These are phyloP conservation scores for Russula abietina DNA, from an alignment of 768 basidiomycete genomes.

Conservation along the genomic window DNA sequence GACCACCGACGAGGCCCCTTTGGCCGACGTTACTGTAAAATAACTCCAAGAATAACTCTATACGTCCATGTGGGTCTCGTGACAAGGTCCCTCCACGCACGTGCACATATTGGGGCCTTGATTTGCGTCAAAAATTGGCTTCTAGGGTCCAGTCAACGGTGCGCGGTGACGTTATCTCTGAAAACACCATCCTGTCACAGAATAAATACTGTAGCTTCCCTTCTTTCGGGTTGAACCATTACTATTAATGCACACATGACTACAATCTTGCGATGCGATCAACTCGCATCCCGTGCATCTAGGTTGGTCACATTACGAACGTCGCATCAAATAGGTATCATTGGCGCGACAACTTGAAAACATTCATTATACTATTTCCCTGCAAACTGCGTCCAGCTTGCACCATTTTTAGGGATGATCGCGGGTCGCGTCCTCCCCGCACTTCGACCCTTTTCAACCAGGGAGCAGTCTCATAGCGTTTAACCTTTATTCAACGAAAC, in stretches of 20 bases:
- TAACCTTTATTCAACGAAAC: conserved; percentile 8
- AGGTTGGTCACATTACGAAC: too few species aligned
- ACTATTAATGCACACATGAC: neutral
- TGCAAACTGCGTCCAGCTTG: neutral
- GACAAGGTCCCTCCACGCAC: neutral
- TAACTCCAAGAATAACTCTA: too few species aligned
- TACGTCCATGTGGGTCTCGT: neutral
- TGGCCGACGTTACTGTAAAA: too few species aligned
- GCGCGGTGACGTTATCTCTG: too few species aligned
- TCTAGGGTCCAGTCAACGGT: too few species aligned
- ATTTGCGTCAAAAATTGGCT: neutral
- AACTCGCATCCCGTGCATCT: too few species aligned
- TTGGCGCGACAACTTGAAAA: neutral
- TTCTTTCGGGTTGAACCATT: neutral
- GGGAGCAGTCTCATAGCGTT: neutral
- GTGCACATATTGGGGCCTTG: neutral
- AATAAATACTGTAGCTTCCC: too few species aligned
- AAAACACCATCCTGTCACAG: too few species aligned
- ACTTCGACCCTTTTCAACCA: neutral
- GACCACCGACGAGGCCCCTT: too few species aligned
- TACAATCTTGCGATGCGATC: too few species aligned
- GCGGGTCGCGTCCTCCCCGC: neutral
- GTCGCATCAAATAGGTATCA: neutral
- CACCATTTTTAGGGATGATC: neutral
- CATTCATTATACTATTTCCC: neutral